Percentiles rank a stretch among this genome's conserved stretches.
Conservation (phyloP, 164 flowering plant genomes). For the Protea cynaroides region DNA sequence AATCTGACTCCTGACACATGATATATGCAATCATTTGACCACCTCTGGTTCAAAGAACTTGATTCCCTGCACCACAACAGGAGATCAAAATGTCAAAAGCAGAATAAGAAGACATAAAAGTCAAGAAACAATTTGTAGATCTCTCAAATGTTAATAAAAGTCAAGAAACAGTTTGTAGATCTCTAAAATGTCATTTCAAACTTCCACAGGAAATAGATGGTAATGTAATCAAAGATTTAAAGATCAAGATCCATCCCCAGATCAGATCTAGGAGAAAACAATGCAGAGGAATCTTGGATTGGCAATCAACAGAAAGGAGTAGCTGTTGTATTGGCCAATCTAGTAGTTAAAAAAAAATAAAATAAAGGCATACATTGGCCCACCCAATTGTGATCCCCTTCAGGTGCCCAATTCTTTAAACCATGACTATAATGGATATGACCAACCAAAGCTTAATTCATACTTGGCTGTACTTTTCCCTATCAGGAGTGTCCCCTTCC, state of each 20-base stretch:
- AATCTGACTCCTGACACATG: conserved; percentile 12
- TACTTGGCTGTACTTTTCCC: conserved; percentile 94
- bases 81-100: conserved; percentile 7
- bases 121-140: not conserved
- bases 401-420: too few relatives aligned
- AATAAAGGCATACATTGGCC: too few relatives aligned
- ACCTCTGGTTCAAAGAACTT: conserved; percentile 99
- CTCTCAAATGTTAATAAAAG: not conserved
- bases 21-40: conserved; percentile 12
- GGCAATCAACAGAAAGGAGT: too few relatives aligned
- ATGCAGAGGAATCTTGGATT: too few relatives aligned
- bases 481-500: conserved; percentile 97
- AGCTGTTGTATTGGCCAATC: too few relatives aligned
- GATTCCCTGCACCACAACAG: conserved; percentile 70
- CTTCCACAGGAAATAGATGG: not conserved
- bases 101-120: not conserved
- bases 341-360: too few relatives aligned
- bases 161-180: not conserved
- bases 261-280: not conserved
- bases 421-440: too few relatives aligned
- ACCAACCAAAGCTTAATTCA: conserved; percentile 5
- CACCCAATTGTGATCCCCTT: too few relatives aligned
- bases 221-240: not conserved
- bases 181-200: not conserved
- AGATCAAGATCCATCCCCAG: not conserved